Evolutionary conservation across 805 yeast species (phyloP).

Genomic region (Candida vaughaniae): DNA sequence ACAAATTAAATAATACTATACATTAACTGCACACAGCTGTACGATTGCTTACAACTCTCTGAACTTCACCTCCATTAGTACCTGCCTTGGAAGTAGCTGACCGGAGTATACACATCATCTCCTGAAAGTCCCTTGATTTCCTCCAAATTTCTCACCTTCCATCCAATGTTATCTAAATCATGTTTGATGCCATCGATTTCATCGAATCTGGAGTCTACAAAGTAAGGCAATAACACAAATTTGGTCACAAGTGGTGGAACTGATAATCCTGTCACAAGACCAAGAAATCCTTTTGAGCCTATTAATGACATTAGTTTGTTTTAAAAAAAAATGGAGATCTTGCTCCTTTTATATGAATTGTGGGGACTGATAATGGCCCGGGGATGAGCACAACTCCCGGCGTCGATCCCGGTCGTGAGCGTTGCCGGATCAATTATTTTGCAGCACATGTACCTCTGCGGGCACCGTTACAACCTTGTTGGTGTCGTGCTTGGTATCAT

Average conservation of each 20-base stretch:
- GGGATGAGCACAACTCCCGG: no score
- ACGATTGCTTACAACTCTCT: no score
- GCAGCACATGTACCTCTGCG: no score
- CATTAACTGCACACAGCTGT: neutral
- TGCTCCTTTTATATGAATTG: neutral
- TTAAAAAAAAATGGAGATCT: neutral
- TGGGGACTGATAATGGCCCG: no score
- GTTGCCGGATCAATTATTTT: no score
- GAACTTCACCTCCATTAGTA: conserved; percentile 8
- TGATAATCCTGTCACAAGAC: conserved; percentile 28
- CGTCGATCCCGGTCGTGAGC: no score
- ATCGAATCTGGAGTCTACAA: conserved; percentile 21
- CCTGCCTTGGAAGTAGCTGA: conserved; percentile 21
- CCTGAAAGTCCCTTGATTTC: conserved; percentile 27
- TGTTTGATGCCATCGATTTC: conserved; percentile 31
- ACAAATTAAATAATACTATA: no score
- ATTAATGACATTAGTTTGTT: conserved; percentile 8
- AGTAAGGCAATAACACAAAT: conserved; percentile 23
- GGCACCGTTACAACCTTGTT: no score
- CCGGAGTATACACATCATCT: conserved; percentile 30
- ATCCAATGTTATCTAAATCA: conserved; percentile 32
- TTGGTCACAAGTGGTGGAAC: conserved; percentile 32
- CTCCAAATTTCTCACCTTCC: conserved; percentile 33
- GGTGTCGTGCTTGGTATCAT: no score
- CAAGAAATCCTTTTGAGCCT: conserved; percentile 13